Base-by-base conservation (phyloP, 208 protist species). In the Crithidia sp. region DNA sequence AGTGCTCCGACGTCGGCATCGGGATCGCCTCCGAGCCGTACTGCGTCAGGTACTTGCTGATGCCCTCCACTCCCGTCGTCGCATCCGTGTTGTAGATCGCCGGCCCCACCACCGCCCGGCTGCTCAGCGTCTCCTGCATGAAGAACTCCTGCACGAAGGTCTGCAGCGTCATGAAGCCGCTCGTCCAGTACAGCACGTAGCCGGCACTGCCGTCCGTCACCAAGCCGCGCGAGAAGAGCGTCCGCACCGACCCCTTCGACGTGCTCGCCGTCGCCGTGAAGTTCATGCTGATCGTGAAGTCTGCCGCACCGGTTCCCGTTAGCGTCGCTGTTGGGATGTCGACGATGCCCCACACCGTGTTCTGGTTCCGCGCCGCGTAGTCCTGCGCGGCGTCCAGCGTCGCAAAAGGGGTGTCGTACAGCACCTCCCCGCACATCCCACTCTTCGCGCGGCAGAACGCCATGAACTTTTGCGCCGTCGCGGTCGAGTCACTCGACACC, bases 201-300 rank as follows among this genome's bases (percentile, higher is more conserved):
- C 71, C 62, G 40, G 78, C 69, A 44, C 67, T 76, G 50, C 76
- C 79, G 57, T 77, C 66, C 10, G 65, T 69, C 37, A 68, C 61
- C 45, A 82, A 73, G 17, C 71, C 70, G 62, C 75, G 79, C n/a
- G 77, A 76, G 70, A 88, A 86, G 56, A 85, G 61, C 57, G 65
- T 80, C 50, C 65, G 82, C 57, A 62, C 52, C 37, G 76, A 70
- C 50, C 54, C 72, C 45, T 70, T 57, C 71, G 75, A 86, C 4
- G 92, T 96, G 63, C 60, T 78, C 36, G 90, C 83, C 3, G 90
- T 95, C 44, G 90, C 88, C 19, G 87, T 92, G 76, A 89, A 95
- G 76, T 96, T 96, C 90, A 96, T 95, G 69, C 90, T 84, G 72
- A 96, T 92, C 43, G 89, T 92, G 82, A 91, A 94, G 28, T 84